Evolutionary conservation across 768 basidiomycete genomes (phyloP).

Genomic region (Lanmaoa pseudosensibilis): DNA sequence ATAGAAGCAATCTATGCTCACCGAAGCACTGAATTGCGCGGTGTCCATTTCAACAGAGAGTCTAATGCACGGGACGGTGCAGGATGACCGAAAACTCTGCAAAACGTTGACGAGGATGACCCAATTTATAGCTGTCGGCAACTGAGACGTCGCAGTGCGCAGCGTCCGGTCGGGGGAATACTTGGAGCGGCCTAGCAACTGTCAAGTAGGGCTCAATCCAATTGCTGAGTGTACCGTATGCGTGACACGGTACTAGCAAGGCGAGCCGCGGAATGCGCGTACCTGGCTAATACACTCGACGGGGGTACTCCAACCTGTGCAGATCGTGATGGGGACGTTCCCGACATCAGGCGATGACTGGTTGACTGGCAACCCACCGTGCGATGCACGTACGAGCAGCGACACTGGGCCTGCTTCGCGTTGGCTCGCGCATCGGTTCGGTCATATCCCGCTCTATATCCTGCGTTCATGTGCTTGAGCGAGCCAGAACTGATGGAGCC

Average conservation of each 20-base stretch:
- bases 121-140: neutral
- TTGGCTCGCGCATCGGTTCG: neutral
- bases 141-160: neutral
- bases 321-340: neutral
- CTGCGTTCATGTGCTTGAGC: neutral
- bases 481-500: neutral
- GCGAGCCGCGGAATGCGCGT: neutral
- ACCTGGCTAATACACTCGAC: neutral
- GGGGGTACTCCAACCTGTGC: neutral
- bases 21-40: conserved; percentile 21
- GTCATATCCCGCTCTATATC: neutral
- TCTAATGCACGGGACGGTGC: neutral
- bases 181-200: neutral
- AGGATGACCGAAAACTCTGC: neutral
- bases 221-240: neutral
- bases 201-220: neutral
- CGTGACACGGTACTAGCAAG: neutral
- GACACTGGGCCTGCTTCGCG: no score
- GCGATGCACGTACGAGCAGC: neutral
- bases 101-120: neutral
- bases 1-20: neutral
- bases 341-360: neutral
- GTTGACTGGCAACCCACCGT: neutral
- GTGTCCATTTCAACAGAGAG: conserved; percentile 12
- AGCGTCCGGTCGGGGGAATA: neutral